Conservation (phyloP, 2,329 filamentous ascomycete species). For the Ustulina deusta region DNA sequence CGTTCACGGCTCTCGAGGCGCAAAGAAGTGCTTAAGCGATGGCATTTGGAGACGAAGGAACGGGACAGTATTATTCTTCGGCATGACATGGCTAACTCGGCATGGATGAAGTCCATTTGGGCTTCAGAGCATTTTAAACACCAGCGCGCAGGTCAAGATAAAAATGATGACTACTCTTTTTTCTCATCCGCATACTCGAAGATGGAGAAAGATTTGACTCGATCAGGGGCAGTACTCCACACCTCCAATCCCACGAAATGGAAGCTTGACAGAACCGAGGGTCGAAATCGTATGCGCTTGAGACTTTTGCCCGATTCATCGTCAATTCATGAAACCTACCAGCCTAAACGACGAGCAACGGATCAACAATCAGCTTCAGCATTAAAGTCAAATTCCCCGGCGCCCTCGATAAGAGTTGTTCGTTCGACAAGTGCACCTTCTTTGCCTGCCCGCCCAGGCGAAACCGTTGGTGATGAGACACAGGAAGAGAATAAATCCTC, state of each 20-base stretch:
- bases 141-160: conserved; percentile 88
- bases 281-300: conserved; percentile 92
- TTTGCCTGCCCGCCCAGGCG: conserved; percentile 40
- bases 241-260: conserved; percentile 76
- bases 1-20: conserved; percentile 77
- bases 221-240: conserved; percentile 85
- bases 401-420: conserved; percentile 30
- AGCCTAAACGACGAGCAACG: conserved; percentile 80
- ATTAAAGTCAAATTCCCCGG: conserved; percentile 50
- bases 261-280: conserved; percentile 96
- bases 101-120: conserved; percentile 97
- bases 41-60: conserved; percentile 76
- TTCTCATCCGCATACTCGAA: conserved; percentile 80
- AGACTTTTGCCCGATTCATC: conserved; percentile 84
- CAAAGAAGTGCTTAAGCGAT: conserved; percentile 83
- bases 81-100: conserved; percentile 87
- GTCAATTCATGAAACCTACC: conserved; percentile 77
- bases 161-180: conserved; percentile 88
- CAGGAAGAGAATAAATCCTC: conserved; percentile 39
- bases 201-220: conserved; percentile 80
- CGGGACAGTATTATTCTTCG: conserved; percentile 78
- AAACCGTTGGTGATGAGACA: conserved; percentile 39
- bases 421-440: conserved; percentile 40
- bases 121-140: conserved; percentile 92
- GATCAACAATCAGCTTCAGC: conserved; percentile 55